Evolutionary conservation across 75 land plant species (phyloP).

Genomic region (Chamaecyparis obtusa): DNA sequence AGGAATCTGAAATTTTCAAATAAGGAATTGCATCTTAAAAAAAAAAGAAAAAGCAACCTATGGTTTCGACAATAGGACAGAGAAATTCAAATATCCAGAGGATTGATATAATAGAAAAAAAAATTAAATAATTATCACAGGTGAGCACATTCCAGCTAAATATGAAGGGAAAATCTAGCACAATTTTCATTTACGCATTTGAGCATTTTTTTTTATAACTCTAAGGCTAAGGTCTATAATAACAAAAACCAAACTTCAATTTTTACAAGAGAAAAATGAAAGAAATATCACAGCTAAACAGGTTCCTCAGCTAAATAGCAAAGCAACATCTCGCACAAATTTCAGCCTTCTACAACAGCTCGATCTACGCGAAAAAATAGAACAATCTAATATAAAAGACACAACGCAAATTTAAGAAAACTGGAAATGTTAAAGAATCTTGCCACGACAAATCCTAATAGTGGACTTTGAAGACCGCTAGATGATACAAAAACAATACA

Average conservation of each 20-base stretch:
- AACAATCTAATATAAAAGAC: no score
- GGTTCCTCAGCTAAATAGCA: no score
- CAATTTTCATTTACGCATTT: not conserved
- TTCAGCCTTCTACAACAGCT: not conserved
- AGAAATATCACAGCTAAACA: not conserved
- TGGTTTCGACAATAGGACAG: not conserved
- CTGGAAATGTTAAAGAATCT: not conserved
- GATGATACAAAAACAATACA: not conserved
- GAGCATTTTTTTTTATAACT: not conserved
- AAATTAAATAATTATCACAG: no score
- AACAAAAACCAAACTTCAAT: not conserved
- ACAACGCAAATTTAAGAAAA: no score
- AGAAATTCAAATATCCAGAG: not conserved
- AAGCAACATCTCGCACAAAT: not conserved
- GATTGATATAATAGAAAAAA: not conserved
- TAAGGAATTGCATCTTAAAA: not conserved
- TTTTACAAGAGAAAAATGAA: not conserved
- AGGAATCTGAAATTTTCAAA: not conserved
- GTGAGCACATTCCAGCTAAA: no score
- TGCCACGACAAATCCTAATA: not conserved
- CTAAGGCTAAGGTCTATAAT: not conserved
- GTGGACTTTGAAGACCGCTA: not conserved
- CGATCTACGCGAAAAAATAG: not conserved
- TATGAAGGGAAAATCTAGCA: no score
- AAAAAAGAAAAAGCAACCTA: not conserved